These are phyloP conservation scores for Tetraselmis chui DNA, from an alignment of 139 green algal genomes.

Conservation along the genomic window DNA sequence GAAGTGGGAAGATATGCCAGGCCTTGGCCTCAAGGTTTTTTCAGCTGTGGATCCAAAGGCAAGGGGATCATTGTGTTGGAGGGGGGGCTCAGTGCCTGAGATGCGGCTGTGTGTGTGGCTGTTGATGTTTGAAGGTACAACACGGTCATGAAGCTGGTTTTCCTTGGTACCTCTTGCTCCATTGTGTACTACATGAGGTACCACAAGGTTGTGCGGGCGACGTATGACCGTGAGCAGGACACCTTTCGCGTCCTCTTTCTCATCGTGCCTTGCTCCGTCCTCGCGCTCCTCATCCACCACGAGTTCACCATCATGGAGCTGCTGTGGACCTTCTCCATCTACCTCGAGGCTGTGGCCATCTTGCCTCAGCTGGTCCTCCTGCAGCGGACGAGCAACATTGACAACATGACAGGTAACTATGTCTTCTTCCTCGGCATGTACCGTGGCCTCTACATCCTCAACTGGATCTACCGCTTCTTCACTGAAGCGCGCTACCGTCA, in stretches of 20 bases:
- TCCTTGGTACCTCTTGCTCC: constrained; percentile 64
- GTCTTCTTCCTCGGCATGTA: constrained; percentile 92
- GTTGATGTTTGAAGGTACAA: constrained; percentile 93
- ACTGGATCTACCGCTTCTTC: constrained; percentile 96
- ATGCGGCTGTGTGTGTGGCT: too few species aligned
- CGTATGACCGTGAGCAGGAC: constrained; percentile 95
- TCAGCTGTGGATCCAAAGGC: too few species aligned
- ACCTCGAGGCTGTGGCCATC: constrained; percentile 97
- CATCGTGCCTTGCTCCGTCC: constrained; percentile 59
- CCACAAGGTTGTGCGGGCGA: constrained; percentile 79
- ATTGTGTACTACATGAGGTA: constrained; percentile 93
- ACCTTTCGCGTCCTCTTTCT: constrained; percentile 91
- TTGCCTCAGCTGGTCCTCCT: constrained; percentile 97
- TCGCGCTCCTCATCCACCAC: constrained; percentile 75
- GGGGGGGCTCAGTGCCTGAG: too few species aligned
- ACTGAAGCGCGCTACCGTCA: constrained; percentile 88
- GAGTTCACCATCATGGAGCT: constrained; percentile 74
- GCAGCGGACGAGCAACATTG: constrained; percentile 96
- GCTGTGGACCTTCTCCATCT: constrained; percentile 98
- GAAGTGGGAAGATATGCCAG: too few species aligned
- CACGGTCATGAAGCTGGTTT: constrained; percentile 97
- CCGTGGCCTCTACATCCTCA: constrained; percentile 94
- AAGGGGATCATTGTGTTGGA: too few species aligned
- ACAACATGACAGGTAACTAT: constrained; percentile 99
- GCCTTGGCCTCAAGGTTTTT: too few species aligned